Base-by-base conservation (phyloP, 768 basidiomycete species). In the Lactarius hatsudake region DNA sequence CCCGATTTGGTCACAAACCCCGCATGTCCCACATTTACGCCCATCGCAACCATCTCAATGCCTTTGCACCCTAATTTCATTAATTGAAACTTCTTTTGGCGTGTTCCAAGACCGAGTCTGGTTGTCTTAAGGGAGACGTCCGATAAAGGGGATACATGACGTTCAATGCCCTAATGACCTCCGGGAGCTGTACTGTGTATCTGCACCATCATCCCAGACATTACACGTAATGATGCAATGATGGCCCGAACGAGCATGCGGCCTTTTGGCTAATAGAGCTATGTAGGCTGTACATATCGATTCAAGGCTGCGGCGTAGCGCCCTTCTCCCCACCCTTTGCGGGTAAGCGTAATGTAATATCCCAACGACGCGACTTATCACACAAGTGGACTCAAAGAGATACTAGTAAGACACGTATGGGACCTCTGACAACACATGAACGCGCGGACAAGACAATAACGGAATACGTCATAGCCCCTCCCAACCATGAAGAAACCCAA, bases 381-480 rank as follows among this genome's bases (percentile, higher is more conserved):
- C 56, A n/a, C 61, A 51, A 15, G 8, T 28, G 40, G 48, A 60
- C 20, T 53, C 51, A 13, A 63, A 63, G 32, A 59, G 23, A 34
- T 36, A 54, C 30, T 36, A 62, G 36, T 23, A 62, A 36, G 13
- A 18, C 32, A 61, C 36, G 32, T 66, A 60, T 56, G 57, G 40
- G 32, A 61, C 54, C n/a, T 57, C 26, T 56, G 45, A 42, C n/a
- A 28, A 51, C 42, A 56, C 32, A 61, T 57, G 48, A 20, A 63
- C 55, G 45, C 36, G 32, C 36, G 51, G 59, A 62, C 36, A 61
- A 40, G 55, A 66, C 61, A 66, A 20, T 30, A 59, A 59, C 10
- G 58, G 36, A 18, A 28, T 56, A 63, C 4, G 45, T 36, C 57
- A 64, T 51, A 55, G 17, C 59, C 58, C 62, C 59, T 56, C 53